Percentiles rank a stretch among this genome's conserved stretches.
These are phyloP conservation scores for Plasmodium gonderi DNA, from an alignment of 169 alveolate genomes.

Conservation along the genomic window DNA sequence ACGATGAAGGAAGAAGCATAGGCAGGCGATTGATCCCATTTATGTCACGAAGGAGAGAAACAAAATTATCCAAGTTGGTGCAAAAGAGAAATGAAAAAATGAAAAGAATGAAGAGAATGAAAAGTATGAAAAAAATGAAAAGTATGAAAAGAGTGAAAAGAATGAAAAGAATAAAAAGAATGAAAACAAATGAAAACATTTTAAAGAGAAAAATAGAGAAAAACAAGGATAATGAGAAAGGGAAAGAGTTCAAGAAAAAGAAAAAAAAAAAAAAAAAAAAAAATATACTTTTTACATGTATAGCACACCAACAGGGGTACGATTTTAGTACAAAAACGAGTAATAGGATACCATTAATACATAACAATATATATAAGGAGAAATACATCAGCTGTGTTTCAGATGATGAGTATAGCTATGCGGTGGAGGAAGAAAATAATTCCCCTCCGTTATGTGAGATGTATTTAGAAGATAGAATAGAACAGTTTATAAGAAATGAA, in stretches of 20 bases:
- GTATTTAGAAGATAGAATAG: conserved; percentile 32
- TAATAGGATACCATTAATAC: conserved; percentile 25
- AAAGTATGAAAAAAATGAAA: too few species aligned
- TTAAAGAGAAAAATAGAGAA: conserved; percentile 50
- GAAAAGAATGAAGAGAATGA: conserved; percentile 5
- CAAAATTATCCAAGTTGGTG: not conserved
- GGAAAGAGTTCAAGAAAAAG: conserved; percentile 2
- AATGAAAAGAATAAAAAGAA: conserved; percentile 1
- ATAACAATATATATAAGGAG: conserved; percentile 56
- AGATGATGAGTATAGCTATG: not conserved
- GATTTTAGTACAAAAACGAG: conserved; percentile 24
- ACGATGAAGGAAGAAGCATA: not conserved
- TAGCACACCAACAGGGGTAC: conserved; percentile 30
- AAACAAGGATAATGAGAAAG: not conserved
- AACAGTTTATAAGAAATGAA: conserved; percentile 7
- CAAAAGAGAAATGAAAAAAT: conserved; percentile 23
- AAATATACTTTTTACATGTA: conserved; percentile 2
- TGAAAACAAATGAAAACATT: conserved; percentile 27
- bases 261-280: conserved; percentile 3
- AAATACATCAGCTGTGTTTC: not conserved
- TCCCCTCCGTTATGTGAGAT: conserved; percentile 38
- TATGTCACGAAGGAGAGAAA: not conserved
- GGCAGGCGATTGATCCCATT: not conserved
- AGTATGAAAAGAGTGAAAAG: too few species aligned
- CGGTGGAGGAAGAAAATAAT: not conserved